Percentiles rank a stretch among this genome's conserved stretches.
Conservation (phyloP, 2,329 filamentous ascomycete species). For the Aspergillus piperis region DNA sequence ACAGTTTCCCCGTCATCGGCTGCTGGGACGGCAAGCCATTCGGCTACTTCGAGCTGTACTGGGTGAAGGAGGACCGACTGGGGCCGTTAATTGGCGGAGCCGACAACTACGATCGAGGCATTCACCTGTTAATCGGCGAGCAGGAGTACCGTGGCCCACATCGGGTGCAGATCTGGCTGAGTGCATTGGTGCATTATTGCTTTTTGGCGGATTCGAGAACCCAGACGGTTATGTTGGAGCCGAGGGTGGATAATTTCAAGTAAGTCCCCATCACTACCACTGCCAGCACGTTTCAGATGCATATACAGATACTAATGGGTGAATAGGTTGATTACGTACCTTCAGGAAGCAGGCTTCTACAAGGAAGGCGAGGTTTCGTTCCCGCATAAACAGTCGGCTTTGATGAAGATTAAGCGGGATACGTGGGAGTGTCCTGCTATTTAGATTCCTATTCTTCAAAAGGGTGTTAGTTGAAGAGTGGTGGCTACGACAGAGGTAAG, state of each 20-base stretch:
- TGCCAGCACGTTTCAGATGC: too few species aligned
- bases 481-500: background rate
- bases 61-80: conserved; percentile 88
- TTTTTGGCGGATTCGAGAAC: conserved; percentile 77
- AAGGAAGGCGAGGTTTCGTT: conserved; percentile 85
- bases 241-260: conserved; percentile 87
- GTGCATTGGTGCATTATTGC: conserved; percentile 82
- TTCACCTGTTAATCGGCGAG: conserved; percentile 89
- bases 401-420: conserved; percentile 78
- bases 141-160: conserved; percentile 84
- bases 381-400: conserved; percentile 88
- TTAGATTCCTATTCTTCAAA: conserved; percentile 31
- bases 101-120: conserved; percentile 80
- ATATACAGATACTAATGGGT: conserved; percentile 22
- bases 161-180: conserved; percentile 77
- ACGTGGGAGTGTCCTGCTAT: conserved; percentile 72
- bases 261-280: conserved; percentile 50
- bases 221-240: conserved; percentile 81
- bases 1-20: conserved; percentile 88
- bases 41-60: conserved; percentile 97
- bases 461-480: too few species aligned
- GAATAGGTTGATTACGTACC: conserved; percentile 66
- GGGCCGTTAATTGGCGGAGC: conserved; percentile 67
- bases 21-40: conserved; percentile 95
- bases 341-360: conserved; percentile 74